Conservation (phyloP, 1,284 basidiomycete species). For the Leccinum subrobustum region DNA sequence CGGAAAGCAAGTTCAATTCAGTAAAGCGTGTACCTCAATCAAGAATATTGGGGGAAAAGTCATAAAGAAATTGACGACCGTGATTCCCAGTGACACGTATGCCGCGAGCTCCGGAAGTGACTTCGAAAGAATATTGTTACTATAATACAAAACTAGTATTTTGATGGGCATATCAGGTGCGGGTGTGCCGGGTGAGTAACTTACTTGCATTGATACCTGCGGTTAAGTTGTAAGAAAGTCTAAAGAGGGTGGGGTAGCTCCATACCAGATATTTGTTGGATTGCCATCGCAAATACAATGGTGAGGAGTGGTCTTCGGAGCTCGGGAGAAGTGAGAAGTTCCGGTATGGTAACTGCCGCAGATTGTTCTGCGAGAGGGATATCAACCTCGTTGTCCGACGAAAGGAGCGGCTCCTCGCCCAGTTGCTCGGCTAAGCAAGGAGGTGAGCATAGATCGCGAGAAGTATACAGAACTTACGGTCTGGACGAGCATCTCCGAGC, state of each 20-base stretch:
- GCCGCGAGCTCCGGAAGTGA: conserved; percentile 76
- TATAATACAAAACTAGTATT: conserved; percentile 80
- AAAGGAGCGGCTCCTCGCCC: conserved; percentile 47
- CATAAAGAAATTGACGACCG: conserved; percentile 80
- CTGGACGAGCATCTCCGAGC: conserved; percentile 14
- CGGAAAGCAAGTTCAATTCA: not conserved
- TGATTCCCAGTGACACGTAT: conserved; percentile 76
- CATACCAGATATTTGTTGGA: conserved; percentile 77
- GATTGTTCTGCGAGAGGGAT: conserved; percentile 16
- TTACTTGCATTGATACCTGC: conserved; percentile 56
- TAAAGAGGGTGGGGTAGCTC: not conserved
- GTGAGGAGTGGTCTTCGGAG: conserved; percentile 69
- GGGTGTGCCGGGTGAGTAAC: not conserved
- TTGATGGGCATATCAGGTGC: conserved; percentile 29
- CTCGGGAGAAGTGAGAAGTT: conserved; percentile 55
- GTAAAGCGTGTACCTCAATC: conserved; percentile 55
- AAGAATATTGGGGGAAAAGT: conserved; percentile 82
- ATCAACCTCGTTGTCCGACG: conserved; percentile 35
- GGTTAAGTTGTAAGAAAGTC: conserved; percentile 7
- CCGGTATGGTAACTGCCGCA: conserved; percentile 48
- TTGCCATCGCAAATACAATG: conserved; percentile 70
- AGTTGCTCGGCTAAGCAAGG: conserved; percentile 24
- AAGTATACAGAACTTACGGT: conserved; percentile 22
- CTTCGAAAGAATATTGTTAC: conserved; percentile 80
- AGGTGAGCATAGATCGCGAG: not conserved